These are phyloP conservation scores for Forsythia viridissima DNA, from an alignment of 257 asterid genomes.

Conservation along the genomic window DNA sequence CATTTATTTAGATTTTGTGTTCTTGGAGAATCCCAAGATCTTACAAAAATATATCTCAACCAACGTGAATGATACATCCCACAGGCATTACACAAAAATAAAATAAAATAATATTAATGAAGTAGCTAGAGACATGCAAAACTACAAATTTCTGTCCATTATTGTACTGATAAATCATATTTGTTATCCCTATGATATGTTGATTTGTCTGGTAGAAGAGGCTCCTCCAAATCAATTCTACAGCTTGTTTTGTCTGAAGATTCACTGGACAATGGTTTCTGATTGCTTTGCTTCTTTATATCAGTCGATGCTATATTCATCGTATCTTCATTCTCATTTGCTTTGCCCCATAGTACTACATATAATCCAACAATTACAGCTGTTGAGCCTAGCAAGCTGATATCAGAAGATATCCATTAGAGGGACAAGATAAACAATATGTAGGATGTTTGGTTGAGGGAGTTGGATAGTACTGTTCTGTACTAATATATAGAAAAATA, in stretches of 20 bases:
- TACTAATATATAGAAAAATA: too few relatives aligned
- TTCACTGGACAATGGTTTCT: constrained; percentile 12
- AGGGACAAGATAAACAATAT: neutral
- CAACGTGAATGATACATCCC: neutral
- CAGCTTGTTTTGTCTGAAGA: constrained; percentile 23
- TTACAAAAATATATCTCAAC: neutral
- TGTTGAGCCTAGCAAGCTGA: constrained; percentile 60
- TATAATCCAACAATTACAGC: constrained; percentile 69
- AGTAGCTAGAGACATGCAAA: neutral
- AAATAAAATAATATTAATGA: neutral
- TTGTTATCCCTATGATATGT: neutral
- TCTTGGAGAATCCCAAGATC: neutral
- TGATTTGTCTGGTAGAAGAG: constrained; percentile 41
- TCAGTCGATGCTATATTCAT: constrained; percentile 16
- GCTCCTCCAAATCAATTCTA: constrained; percentile 49
- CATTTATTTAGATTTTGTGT: neutral
- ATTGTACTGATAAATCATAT: neutral
- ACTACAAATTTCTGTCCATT: neutral
- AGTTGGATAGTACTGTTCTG: too few relatives aligned
- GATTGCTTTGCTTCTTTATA: constrained; percentile 16
- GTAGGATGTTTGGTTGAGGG: too few relatives aligned
- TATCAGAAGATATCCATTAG: neutral
- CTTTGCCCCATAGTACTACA: constrained; percentile 76
- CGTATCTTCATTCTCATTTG: constrained; percentile 38
- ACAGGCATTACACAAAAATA: neutral